Base-by-base conservation (phyloP, 1,139 yeast species). In the Yamadazyma dendronema region DNA sequence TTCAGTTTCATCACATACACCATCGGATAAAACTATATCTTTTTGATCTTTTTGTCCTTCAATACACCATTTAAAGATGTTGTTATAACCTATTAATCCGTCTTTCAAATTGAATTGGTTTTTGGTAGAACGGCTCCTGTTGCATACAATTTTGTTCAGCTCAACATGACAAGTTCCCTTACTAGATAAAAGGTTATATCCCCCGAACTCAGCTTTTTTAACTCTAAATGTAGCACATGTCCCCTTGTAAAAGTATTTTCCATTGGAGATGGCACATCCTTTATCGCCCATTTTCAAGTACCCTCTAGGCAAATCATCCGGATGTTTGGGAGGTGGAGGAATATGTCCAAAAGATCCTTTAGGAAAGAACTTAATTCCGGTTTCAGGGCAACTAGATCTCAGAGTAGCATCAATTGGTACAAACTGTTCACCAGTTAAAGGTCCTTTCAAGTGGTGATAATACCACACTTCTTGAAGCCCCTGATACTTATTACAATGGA, bases 391-490 rank as follows among this genome's bases (percentile, higher is more conserved):
- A 39, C 76, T 72, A 11, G 86, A 40, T 17, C 52, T 52, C 38
- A 62, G 55, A 32, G 84, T 62, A 1, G 87, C 62, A 37, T 84
- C 84, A 33, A 85, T 79, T 15, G 84, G 84, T 11, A 70, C 56
- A 54, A 84, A 90, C 16, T 77, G 60, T 37, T 89, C 89, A 25
- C 68, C 65, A 27, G 77, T 66, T 10, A 90, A 70, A 0, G 96
- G 79, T 0, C 97, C 97, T 49, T 74, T 67, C 39, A 90, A 66
- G 44, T 83, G 75, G 62, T 86, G 92, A 63, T 77, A 90, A 62
- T 90, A 92, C 96, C 97, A 90, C 21, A 92, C 74, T 59, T 92
- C 96, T 51, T 81, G 85, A 31, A 92, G 62, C 0, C 88, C 90
- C 39, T 78, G 67, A 51, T 65, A 70, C 34, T 69, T 63, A 35